Evolutionary conservation across 2,329 filamentous ascomycete species (phyloP).

Genomic region (Aspergillus pseudoviridinutans): DNA sequence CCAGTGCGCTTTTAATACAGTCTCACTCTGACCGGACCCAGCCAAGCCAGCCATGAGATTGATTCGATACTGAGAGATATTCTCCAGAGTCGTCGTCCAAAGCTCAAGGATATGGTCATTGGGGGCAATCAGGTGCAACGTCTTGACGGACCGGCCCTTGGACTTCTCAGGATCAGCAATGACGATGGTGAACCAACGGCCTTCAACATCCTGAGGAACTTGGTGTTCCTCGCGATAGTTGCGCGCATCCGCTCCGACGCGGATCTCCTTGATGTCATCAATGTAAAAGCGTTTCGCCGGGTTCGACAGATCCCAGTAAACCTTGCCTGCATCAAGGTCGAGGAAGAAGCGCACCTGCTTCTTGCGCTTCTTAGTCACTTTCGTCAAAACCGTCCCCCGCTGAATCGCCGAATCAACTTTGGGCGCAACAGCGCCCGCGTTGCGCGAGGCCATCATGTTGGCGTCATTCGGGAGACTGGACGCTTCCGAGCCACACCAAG

Average conservation of each 20-base stretch:
- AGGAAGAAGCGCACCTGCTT: slow-evolving; percentile 72
- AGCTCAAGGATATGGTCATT: slow-evolving; percentile 66
- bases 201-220: slow-evolving; percentile 62
- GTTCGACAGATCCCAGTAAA: slow-evolving; percentile 78
- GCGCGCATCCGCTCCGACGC: slow-evolving; percentile 74
- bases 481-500: slow-evolving; percentile 40
- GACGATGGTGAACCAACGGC: slow-evolving; percentile 83
- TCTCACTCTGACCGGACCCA: slow-evolving; percentile 69
- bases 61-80: slow-evolving; percentile 79
- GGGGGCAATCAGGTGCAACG: slow-evolving; percentile 81
- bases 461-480: slow-evolving; percentile 38
- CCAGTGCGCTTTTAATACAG: slow-evolving; percentile 82
- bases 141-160: slow-evolving; percentile 67
- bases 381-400: slow-evolving; percentile 71
- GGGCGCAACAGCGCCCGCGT: slow-evolving; percentile 49
- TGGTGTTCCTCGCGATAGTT: slow-evolving; percentile 85
- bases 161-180: slow-evolving; percentile 75
- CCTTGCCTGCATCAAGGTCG: slow-evolving; percentile 77
- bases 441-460: slow-evolving; percentile 29
- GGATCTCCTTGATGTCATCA: slow-evolving; percentile 90
- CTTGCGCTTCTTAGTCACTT: slow-evolving; percentile 79
- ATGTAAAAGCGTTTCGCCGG: slow-evolving; percentile 85
- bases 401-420: slow-evolving; percentile 73
- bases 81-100: slow-evolving; percentile 81
- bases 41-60: slow-evolving; percentile 87